Evolutionary conservation across 2,329 filamentous ascomycete genomes (phyloP).

Genomic region (Scedosporium aurantiacum): DNA sequence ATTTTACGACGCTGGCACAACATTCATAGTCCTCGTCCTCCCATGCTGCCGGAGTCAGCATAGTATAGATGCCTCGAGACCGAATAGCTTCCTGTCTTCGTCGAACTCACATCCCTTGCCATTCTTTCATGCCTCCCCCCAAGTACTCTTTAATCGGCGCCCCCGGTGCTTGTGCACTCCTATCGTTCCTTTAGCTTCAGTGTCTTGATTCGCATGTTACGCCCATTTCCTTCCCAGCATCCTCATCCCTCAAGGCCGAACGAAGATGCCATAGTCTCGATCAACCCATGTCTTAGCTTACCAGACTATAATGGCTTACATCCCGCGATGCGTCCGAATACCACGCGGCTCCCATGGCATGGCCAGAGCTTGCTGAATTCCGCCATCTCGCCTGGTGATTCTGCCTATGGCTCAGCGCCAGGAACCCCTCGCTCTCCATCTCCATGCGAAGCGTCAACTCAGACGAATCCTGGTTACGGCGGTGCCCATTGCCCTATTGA

Average conservation of each 20-base stretch:
- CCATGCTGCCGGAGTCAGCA: not conserved
- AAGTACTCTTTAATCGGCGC: not conserved
- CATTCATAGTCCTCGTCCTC: not conserved
- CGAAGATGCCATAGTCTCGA: not conserved
- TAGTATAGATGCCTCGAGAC: conserved; percentile 2
- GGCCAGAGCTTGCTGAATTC: not conserved
- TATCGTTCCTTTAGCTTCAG: not conserved
- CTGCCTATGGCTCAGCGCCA: conserved; percentile 1
- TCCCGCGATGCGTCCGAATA: not conserved
- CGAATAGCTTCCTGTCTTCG: not conserved
- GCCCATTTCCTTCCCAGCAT: not conserved
- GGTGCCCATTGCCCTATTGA: not conserved
- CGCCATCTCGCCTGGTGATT: not conserved
- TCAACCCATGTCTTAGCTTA: not conserved
- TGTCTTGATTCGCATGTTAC: not conserved
- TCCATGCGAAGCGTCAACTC: not conserved
- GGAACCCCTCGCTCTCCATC: not conserved
- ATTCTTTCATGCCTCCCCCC: not conserved
- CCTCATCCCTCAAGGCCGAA: not conserved
- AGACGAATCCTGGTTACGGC: not conserved
- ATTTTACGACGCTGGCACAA: not conserved
- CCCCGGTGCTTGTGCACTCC: not conserved
- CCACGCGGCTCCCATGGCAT: not conserved
- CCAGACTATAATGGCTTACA: not conserved
- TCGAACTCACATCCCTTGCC: not conserved